A percentile compares a stretch with the other conserved stretches of the same genome.
Evolutionary conservation across 345 rosid species (phyloP).

Genomic region (Linum tenue): DNA sequence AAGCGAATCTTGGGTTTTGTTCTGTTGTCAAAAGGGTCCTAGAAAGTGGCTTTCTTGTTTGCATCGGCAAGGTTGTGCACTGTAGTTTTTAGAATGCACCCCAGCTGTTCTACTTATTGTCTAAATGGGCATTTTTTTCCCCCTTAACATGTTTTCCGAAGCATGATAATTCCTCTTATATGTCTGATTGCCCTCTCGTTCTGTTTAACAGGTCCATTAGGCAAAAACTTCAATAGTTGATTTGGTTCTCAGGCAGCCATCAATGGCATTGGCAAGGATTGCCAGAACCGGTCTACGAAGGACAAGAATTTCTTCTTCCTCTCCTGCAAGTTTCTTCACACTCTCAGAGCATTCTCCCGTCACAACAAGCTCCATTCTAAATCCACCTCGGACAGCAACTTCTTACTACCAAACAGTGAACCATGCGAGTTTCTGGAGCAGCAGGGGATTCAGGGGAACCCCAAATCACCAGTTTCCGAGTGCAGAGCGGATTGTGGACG

Average conservation of each 20-base stretch:
- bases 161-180: slow-evolving; percentile 9
- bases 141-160: slow-evolving; percentile 17
- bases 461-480: slow-evolving; percentile 28
- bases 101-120: slow-evolving; percentile 6
- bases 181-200: slow-evolving; percentile 10
- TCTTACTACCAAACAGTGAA: slow-evolving; percentile 6
- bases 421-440: slow-evolving; percentile 26
- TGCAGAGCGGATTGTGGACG: slow-evolving; percentile 29
- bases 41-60: slow-evolving; percentile 15
- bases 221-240: slow-evolving; percentile 4
- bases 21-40: slow-evolving; percentile 22
- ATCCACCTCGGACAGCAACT: slow-evolving; percentile 11
- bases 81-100: slow-evolving; percentile 9
- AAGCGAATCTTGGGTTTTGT: slow-evolving; percentile 21
- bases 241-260: slow-evolving; percentile 2
- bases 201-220: slow-evolving; percentile 14
- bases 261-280: slow-evolving; percentile 56
- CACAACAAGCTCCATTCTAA: slow-evolving; percentile 13
- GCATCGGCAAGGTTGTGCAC: background rate
- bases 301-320: slow-evolving; percentile 20
- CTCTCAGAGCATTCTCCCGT: background rate
- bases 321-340: background rate
- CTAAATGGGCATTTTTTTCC: background rate
- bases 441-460: slow-evolving; percentile 43
- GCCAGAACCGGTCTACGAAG: slow-evolving; percentile 44